These are phyloP conservation scores for Knoxdaviesia proteae DNA, from an alignment of 2,329 filamentous ascomycete species.

Conservation along the genomic window DNA sequence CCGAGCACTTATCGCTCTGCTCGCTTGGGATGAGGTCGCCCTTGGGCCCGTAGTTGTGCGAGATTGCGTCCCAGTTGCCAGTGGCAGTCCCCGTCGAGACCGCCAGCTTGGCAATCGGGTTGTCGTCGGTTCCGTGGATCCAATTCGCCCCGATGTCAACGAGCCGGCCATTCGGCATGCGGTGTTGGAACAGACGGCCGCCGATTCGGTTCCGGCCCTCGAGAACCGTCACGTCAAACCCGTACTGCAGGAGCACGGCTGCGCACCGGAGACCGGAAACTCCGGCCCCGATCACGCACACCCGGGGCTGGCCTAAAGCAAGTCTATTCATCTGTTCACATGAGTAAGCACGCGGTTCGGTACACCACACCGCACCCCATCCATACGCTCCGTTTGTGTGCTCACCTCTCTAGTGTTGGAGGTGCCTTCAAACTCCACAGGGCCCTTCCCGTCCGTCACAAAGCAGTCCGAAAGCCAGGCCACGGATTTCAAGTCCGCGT, in stretches of 20 bases:
- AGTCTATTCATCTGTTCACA: no score
- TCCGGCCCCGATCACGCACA: conserved; percentile 51
- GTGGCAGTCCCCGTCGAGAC: conserved; percentile 33
- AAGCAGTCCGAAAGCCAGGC: no score
- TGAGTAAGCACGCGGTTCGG: no score
- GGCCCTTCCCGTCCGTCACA: no score
- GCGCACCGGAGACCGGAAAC: conserved; percentile 52
- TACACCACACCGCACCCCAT: no score
- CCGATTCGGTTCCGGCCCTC: conserved; percentile 48
- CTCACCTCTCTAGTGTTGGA: no score
- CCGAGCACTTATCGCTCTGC: conserved; percentile 25
- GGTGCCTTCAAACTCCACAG: no score
- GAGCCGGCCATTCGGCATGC: conserved; percentile 23
- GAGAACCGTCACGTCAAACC: conserved; percentile 46
- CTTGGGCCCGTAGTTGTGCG: conserved; percentile 33
- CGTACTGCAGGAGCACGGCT: conserved; percentile 41
- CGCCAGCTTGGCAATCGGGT: conserved; percentile 48
- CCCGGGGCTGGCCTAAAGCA: no score
- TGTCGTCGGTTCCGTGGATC: conserved; percentile 55
- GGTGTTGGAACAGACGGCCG: conserved; percentile 36
- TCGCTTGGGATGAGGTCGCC: conserved; percentile 26
- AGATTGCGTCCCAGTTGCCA: conserved; percentile 26
- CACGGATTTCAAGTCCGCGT: conserved; percentile 1
- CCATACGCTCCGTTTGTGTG: no score
- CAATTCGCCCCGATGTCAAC: conserved; percentile 55